Evolutionary conservation across 2,329 filamentous ascomycete genomes (phyloP).

Genomic region (Hymenoscyphus repandus): DNA sequence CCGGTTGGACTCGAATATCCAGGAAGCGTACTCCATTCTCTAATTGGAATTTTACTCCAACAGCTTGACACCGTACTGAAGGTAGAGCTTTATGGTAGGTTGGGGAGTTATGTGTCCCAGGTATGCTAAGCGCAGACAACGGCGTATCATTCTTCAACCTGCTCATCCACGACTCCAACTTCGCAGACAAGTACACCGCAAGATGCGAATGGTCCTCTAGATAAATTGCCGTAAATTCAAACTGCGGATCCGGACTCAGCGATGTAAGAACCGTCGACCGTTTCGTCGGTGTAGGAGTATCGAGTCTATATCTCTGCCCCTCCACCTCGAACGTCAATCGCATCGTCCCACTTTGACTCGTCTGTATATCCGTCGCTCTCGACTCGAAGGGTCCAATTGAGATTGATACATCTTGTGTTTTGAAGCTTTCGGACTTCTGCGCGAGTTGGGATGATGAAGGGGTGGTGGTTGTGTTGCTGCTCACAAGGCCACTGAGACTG

Average conservation of each 20-base stretch:
- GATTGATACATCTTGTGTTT: slow-evolving; percentile 57
- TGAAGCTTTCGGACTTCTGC: slow-evolving; percentile 55
- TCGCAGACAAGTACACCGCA: slow-evolving; percentile 64
- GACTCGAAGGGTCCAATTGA: slow-evolving; percentile 64
- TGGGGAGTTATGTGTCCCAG: slow-evolving; percentile 92
- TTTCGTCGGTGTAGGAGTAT: slow-evolving; percentile 58
- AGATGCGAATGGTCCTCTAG: slow-evolving; percentile 50
- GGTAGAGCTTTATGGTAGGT: slow-evolving; percentile 80
- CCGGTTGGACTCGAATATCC: slow-evolving; percentile 76
- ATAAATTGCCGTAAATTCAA: slow-evolving; percentile 62
- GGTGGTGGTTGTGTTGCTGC: slow-evolving; percentile 40
- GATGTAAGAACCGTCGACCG: slow-evolving; percentile 57
- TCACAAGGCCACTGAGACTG: slow-evolving; percentile 39
- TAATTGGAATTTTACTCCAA: slow-evolving; percentile 71
- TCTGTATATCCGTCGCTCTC: slow-evolving; percentile 55
- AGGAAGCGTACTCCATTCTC: slow-evolving; percentile 90
- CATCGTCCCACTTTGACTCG: slow-evolving; percentile 59
- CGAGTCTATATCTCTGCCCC: slow-evolving; percentile 63
- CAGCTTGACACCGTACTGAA: slow-evolving; percentile 88
- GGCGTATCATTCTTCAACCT: slow-evolving; percentile 66
- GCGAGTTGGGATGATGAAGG: slow-evolving; percentile 32
- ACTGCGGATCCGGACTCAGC: slow-evolving; percentile 45
- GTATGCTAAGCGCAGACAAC: slow-evolving; percentile 78
- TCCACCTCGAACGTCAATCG: slow-evolving; percentile 69
- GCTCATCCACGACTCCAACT: slow-evolving; percentile 75